phyloP scores from a whole-genome alignment of 2,329 filamentous ascomycete species.

The Xylariales sp. region DNA sequence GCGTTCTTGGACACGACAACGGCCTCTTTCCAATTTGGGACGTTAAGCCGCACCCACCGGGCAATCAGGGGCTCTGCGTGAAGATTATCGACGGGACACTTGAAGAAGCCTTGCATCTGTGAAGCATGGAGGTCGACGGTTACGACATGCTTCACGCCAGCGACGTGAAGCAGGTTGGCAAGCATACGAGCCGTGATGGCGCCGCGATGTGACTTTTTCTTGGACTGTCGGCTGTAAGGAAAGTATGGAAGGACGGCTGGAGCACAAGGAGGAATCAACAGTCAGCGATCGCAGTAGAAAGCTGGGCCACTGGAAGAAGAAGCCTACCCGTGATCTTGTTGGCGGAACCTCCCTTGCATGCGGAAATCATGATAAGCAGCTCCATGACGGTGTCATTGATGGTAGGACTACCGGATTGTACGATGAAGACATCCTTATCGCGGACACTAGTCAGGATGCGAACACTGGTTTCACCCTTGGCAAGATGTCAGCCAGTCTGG shows the following conservation, averaged over 20 bases:
- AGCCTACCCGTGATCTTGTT: constrained; percentile 91
- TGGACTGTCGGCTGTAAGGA: constrained; percentile 98
- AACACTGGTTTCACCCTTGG: constrained; percentile 75
- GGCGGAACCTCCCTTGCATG: constrained; percentile 96
- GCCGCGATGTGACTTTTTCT: constrained; percentile 97
- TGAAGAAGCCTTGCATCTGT: constrained; percentile 99
- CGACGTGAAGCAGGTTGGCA: constrained; percentile 91
- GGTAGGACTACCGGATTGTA: constrained; percentile 93
- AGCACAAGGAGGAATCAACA: constrained; percentile 13
- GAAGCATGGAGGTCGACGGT: constrained; percentile 95
- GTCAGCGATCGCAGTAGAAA: constrained; percentile 27
- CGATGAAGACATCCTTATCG: constrained; percentile 98
- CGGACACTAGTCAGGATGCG: constrained; percentile 81
- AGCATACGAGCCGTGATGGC: constrained; percentile 98
- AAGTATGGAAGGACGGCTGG: constrained; percentile 92
- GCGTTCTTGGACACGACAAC: constrained; percentile 99
- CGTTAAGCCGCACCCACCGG: constrained; percentile 92
- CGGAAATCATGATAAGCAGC: constrained; percentile 98
- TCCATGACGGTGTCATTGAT: constrained; percentile 99
- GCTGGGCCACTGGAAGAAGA: constrained; percentile 14
- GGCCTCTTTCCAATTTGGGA: constrained; percentile 87
- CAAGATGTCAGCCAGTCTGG: constrained; percentile 43
- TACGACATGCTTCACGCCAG: constrained; percentile 96
- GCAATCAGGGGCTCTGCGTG: constrained; percentile 95
- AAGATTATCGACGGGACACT: constrained; percentile 96